These are phyloP conservation scores for Geranomyces variabilis DNA, from an alignment of 192 early-diverging fungal species.

Conservation along the genomic window DNA sequence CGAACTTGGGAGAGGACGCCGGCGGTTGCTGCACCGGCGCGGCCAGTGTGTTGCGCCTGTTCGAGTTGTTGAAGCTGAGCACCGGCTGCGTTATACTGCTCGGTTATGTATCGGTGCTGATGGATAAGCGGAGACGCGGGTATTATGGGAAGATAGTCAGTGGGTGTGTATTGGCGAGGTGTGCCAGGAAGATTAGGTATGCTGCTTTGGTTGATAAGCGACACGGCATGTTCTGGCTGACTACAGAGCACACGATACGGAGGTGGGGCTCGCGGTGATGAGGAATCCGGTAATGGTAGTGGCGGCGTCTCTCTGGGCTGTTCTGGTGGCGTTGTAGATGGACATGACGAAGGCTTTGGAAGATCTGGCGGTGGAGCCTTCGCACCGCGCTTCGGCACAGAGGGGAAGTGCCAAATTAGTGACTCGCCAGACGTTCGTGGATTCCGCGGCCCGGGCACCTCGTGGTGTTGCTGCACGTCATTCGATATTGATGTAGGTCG, in stretches of 20 bases:
- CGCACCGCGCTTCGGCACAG: conserved; percentile 8
- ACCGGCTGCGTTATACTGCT: conserved; percentile 13
- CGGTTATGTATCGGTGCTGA: conserved; percentile 13
- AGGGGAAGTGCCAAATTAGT: conserved; percentile 23
- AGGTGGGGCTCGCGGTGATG: neutral
- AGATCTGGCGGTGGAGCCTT: neutral
- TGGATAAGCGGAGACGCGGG: conserved; percentile 27
- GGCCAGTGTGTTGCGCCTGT: conserved; percentile 1
- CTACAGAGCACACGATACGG: neutral
- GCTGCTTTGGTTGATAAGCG: neutral
- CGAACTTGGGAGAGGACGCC: conserved; percentile 24
- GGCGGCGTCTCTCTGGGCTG: no score
- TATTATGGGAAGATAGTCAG: conserved; percentile 23
- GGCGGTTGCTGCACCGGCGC: neutral
- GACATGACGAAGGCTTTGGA: neutral
- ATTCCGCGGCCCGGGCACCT: neutral
- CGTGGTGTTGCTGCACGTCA: no score
- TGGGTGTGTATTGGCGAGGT: neutral
- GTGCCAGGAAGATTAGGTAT: neutral
- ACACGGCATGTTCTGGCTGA: neutral
- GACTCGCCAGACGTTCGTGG: conserved; percentile 12
- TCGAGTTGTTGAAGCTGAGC: conserved; percentile 21
- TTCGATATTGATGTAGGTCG: no score
- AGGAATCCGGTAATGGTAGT: no score
- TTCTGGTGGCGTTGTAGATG: neutral